Conservation (phyloP, 768 basidiomycete genomes). For the Lentinula raphanica region DNA sequence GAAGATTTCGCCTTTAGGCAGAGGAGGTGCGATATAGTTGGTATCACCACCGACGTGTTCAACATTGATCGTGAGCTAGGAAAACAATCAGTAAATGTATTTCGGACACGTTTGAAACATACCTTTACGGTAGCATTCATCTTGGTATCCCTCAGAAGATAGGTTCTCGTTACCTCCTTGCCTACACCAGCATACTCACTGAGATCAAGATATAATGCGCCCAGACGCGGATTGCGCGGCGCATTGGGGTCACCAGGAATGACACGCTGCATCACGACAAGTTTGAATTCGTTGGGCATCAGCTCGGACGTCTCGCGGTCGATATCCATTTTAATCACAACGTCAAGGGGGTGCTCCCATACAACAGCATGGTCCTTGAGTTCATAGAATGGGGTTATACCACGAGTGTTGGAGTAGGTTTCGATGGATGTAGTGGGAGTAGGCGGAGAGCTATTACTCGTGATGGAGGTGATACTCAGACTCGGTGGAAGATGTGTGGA, state of each 20-base stretch:
- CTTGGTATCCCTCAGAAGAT: conserved; percentile 67
- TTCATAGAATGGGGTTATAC: conserved; percentile 53
- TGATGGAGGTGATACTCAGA: not conserved
- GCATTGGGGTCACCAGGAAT: conserved; percentile 49
- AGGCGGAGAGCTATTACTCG: not conserved
- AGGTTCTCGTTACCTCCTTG: conserved; percentile 53
- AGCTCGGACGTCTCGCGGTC: conserved; percentile 48
- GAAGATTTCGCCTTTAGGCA: conserved; percentile 69
- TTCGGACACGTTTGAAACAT: not conserved
- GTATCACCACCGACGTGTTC: conserved; percentile 50
- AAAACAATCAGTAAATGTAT: not conserved
- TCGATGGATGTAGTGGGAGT: not conserved
- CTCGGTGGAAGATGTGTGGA: not conserved
- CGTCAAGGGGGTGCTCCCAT: conserved; percentile 56
- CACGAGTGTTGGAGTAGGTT: conserved; percentile 37
- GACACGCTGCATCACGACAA: conserved; percentile 62
- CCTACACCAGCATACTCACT: conserved; percentile 67
- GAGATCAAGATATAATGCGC: conserved; percentile 63
- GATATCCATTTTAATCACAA: conserved; percentile 55
- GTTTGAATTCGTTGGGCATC: conserved; percentile 56
- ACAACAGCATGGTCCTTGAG: conserved; percentile 60
- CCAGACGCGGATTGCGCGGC: conserved; percentile 57
- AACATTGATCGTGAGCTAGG: conserved; percentile 55
- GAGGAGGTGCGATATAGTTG: conserved; percentile 56
- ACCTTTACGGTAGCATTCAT: conserved; percentile 78